phyloP scores from a whole-genome alignment of 2,329 filamentous ascomycete genomes.

The Paecilomyces sp. region DNA sequence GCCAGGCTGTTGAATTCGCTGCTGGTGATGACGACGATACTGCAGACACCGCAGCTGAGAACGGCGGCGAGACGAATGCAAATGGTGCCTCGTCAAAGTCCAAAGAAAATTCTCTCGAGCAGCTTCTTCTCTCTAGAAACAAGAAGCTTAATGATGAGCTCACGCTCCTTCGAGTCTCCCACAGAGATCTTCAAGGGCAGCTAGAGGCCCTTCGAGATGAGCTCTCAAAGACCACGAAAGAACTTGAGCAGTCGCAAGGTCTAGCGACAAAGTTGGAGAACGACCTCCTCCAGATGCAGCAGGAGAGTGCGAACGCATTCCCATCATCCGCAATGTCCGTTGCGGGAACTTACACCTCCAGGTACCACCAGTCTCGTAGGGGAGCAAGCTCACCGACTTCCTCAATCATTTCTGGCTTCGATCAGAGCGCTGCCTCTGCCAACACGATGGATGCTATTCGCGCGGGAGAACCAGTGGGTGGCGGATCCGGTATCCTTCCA shows the following conservation, averaged over 20 bases:
- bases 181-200: slow-evolving; percentile 79
- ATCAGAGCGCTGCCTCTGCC: slow-evolving; percentile 52
- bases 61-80: slow-evolving; percentile 12
- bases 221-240: slow-evolving; percentile 71
- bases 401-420: slow-evolving; percentile 96
- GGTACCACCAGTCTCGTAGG: slow-evolving; percentile 65
- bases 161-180: slow-evolving; percentile 84
- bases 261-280: slow-evolving; percentile 87
- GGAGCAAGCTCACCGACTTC: slow-evolving; percentile 83
- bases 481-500: slow-evolving; percentile 81
- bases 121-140: slow-evolving; percentile 83
- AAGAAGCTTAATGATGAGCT: slow-evolving; percentile 95
- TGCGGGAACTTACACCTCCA: slow-evolving; percentile 80
- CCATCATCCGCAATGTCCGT: slow-evolving; percentile 82
- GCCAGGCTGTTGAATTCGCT: slow-evolving; percentile 83
- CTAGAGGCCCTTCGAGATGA: slow-evolving; percentile 77
- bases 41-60: slow-evolving; percentile 35
- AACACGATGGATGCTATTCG: slow-evolving; percentile 53
- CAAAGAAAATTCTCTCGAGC: slow-evolving; percentile 78
- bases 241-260: slow-evolving; percentile 75
- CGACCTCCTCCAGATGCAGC: slow-evolving; percentile 80
- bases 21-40: slow-evolving; percentile 69
- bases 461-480: slow-evolving; percentile 61
- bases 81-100: slow-evolving; percentile 49
- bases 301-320: slow-evolving; percentile 74